These are phyloP conservation scores for Gossypium armourianum DNA, from an alignment of 441 rosid genomes.

Conservation along the genomic window DNA sequence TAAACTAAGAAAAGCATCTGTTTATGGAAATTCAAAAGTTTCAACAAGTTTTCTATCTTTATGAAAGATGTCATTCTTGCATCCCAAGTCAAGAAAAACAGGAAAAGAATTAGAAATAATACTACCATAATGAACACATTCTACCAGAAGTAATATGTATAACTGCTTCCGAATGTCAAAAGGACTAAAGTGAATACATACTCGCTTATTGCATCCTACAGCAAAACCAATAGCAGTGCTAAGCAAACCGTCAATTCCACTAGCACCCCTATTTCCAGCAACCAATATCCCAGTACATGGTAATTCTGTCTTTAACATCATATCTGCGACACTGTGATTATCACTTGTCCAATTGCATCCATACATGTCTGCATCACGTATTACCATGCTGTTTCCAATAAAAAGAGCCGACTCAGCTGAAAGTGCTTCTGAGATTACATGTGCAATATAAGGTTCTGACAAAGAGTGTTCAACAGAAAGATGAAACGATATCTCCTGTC, in stretches of 20 bases:
- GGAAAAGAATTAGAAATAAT: not conserved
- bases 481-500: slow-evolving; percentile 57
- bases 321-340: slow-evolving; percentile 25
- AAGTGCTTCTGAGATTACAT: slow-evolving; percentile 48
- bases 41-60: not conserved
- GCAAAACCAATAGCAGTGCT: slow-evolving; percentile 90
- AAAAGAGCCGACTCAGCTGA: slow-evolving; percentile 61
- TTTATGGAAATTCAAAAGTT: slow-evolving; percentile 3
- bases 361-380: slow-evolving; percentile 89
- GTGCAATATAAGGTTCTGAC: slow-evolving; percentile 77
- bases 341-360: slow-evolving; percentile 39
- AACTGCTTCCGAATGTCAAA: not conserved
- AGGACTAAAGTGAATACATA: slow-evolving; percentile 25
- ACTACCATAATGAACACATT: not conserved
- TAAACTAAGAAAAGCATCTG: not conserved
- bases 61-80: slow-evolving; percentile 3
- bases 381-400: slow-evolving; percentile 89
- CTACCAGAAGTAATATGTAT: not conserved
- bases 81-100: not conserved
- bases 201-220: slow-evolving; percentile 69
- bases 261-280: slow-evolving; percentile 93
- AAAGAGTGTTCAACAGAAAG: slow-evolving; percentile 44
- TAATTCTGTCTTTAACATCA: slow-evolving; percentile 35
- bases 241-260: slow-evolving; percentile 95
- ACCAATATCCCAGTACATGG: slow-evolving; percentile 55